Evolutionary conservation across 768 basidiomycete species (phyloP).

Genomic region (Russula ochroleuca): DNA sequence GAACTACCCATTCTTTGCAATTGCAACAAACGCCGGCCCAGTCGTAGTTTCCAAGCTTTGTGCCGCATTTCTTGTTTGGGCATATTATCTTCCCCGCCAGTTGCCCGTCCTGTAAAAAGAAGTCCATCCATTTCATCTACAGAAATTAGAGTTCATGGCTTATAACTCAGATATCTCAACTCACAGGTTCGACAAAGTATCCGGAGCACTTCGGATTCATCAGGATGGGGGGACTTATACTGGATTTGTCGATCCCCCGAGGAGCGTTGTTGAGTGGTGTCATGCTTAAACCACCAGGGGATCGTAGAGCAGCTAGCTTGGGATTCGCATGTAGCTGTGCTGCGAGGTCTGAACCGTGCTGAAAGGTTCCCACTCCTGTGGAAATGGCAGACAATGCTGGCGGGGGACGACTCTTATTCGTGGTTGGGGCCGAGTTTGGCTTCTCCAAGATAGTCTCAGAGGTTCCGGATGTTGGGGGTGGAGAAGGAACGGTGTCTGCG

Average conservation of each 20-base stretch:
- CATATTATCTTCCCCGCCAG: conserved; percentile 87
- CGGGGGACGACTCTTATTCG: conserved; percentile 5
- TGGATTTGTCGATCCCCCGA: conserved; percentile 24
- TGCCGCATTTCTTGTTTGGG: conserved; percentile 85
- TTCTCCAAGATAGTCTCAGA: conserved; percentile 14
- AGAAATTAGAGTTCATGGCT: neutral
- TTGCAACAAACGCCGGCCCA: conserved; percentile 95
- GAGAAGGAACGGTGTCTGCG: conserved; percentile 10
- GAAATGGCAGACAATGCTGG: conserved; percentile 20
- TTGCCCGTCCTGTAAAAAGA: conserved; percentile 66
- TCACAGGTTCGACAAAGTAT: conserved; percentile 93
- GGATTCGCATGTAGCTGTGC: conserved; percentile 45
- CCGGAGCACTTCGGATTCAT: conserved; percentile 85
- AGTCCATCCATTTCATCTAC: conserved; percentile 94
- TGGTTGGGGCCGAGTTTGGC: neutral
- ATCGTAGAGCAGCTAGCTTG: conserved; percentile 47
- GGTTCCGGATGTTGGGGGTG: neutral
- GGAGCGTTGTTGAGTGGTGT: conserved; percentile 24
- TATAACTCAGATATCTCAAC: conserved; percentile 32
- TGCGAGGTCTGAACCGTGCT: conserved; percentile 39
- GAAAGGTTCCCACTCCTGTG: conserved; percentile 26
- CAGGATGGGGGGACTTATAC: conserved; percentile 58
- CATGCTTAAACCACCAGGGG: conserved; percentile 33
- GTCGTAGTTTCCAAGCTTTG: conserved; percentile 92
- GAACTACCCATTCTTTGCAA: conserved; percentile 89